Evolutionary conservation across 805 yeast species (phyloP), one percentile per base, ranked within the genome.

Genomic region (Wickerhamiella alocasiicola): DNA sequence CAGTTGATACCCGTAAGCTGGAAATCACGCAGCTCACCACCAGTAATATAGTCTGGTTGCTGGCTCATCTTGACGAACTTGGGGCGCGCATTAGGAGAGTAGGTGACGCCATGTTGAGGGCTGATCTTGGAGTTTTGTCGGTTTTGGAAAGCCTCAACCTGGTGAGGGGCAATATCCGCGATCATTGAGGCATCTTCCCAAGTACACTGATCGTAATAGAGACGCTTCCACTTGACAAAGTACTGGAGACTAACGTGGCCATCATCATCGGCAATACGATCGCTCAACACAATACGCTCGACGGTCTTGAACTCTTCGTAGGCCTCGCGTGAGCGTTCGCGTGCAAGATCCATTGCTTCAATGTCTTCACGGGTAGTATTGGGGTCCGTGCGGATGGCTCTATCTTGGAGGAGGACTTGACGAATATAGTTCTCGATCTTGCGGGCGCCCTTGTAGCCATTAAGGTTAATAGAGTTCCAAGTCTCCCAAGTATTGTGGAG

Each of bases 1-100:
- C 99, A 91, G 61, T 91, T 91, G 47, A 91, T 71, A 43, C 99
- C 99, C 0, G 98, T 91, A 59, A 91, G 70, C 66, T 91, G 99
- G 72, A 91, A 91, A 64, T 91, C 98, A 59, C 98, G 75, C 48
- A 91, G 69, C 58, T 81, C 91, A 38, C 96, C 95, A 54, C 80
- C 78, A 57, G 85, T 85, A 49, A 91, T 78, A 55, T 80, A 91
- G 11, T 77, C 68, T 1, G 99, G 99, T 62, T 91, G 99, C 41
- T 70, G 70, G 21, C 72, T 71, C 39, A 91, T 67, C 56, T 88
- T 91, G 59, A 84, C 95, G 59, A 91, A 91, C 40, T 78, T 67
- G 2, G 99, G 98, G 50, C 99, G 72, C 43, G 66, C 69, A 17
- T 60, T 46, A 5, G 67, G 55, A 3, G 82, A 81, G 62, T 85